Percentiles rank a stretch among this genome's conserved stretches.
phyloP scores from a whole-genome alignment of 2,329 filamentous ascomycete species.

The Diaporthe citrichinensis region DNA sequence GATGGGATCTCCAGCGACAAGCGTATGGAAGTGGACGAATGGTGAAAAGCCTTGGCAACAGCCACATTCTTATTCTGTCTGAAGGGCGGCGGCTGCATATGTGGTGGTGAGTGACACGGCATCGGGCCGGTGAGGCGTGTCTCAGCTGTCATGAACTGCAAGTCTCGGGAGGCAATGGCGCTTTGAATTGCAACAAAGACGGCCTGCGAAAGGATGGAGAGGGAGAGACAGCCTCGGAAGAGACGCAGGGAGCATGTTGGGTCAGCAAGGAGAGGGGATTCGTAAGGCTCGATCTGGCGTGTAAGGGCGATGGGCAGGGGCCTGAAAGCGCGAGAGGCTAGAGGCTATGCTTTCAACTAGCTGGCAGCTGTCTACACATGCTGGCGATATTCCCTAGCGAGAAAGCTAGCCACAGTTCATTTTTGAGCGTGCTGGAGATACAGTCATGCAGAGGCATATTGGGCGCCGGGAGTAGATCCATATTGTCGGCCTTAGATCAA shows the following conservation, averaged over 20 bases:
- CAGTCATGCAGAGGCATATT: neutral
- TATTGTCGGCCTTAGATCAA: neutral
- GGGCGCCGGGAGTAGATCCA: neutral
- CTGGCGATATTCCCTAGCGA: neutral
- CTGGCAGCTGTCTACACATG: neutral
- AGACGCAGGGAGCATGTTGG: slow-evolving; percentile 6
- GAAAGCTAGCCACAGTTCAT: neutral
- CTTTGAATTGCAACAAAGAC: neutral
- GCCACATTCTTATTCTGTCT: slow-evolving; percentile 28
- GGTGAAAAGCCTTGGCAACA: slow-evolving; percentile 8
- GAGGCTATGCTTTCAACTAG: neutral
- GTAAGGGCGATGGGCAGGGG: neutral
- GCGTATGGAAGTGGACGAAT: slow-evolving; percentile 8
- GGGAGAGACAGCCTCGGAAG: neutral
- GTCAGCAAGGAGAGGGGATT: too few relatives aligned
- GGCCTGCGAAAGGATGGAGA: neutral
- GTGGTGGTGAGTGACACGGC: slow-evolving; percentile 15
- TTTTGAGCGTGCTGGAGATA: neutral
- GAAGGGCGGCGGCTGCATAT: neutral
- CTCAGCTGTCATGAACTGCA: slow-evolving; percentile 17
- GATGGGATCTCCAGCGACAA: neutral
- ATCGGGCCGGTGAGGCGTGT: slow-evolving; percentile 14
- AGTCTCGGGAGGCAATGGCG: neutral
- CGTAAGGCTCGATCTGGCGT: neutral
- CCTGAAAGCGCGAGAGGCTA: neutral